phyloP scores from a whole-genome alignment of 2,329 filamentous ascomycete species.

The Epichloe bromicola region DNA sequence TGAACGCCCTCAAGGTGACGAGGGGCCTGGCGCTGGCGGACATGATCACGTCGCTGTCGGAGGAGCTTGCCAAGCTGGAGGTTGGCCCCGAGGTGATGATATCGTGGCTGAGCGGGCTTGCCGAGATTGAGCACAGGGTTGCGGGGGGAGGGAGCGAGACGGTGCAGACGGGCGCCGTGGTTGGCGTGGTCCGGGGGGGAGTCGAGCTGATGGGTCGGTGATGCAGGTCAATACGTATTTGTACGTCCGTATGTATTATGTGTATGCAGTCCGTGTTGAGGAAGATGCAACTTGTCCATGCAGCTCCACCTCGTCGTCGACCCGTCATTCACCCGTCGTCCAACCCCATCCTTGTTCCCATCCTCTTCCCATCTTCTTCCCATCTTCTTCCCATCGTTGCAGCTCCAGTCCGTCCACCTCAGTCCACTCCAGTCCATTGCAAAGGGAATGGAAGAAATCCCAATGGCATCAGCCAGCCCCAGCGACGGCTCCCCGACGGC shows the following conservation, averaged over 20 bases:
- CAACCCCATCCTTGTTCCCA: too few relatives aligned
- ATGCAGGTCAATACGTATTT: too few relatives aligned
- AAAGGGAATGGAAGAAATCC: too few relatives aligned
- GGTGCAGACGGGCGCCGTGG: conserved; percentile 84
- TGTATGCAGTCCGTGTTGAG: too few relatives aligned
- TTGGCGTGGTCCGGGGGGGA: conserved; percentile 74
- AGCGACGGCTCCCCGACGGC: conserved; percentile 11
- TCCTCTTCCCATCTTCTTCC: too few relatives aligned
- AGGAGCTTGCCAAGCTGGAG: conserved; percentile 71
- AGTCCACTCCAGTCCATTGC: too few relatives aligned
- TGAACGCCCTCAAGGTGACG: conserved; percentile 74
- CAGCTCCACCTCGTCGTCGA: too few relatives aligned
- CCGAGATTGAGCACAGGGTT: conserved; percentile 84
- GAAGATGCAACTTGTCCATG: too few relatives aligned
- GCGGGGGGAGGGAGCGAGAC: conserved; percentile 64
- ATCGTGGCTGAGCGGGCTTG: conserved; percentile 79
- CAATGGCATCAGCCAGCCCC: conserved; percentile 15
- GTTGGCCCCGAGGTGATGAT: conserved; percentile 81
- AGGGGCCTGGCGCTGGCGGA: conserved; percentile 87
- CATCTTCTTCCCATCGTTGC: too few relatives aligned
- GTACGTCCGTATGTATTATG: too few relatives aligned
- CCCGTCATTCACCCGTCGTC: too few relatives aligned
- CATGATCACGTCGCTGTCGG: conserved; percentile 75
- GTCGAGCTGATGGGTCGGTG: conserved; percentile 52
- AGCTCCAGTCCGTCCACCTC: too few relatives aligned